Evolutionary conservation across 1,284 basidiomycete genomes (phyloP), one percentile per base, ranked within the genome.

Genomic region (Fistulina hepatica): DNA sequence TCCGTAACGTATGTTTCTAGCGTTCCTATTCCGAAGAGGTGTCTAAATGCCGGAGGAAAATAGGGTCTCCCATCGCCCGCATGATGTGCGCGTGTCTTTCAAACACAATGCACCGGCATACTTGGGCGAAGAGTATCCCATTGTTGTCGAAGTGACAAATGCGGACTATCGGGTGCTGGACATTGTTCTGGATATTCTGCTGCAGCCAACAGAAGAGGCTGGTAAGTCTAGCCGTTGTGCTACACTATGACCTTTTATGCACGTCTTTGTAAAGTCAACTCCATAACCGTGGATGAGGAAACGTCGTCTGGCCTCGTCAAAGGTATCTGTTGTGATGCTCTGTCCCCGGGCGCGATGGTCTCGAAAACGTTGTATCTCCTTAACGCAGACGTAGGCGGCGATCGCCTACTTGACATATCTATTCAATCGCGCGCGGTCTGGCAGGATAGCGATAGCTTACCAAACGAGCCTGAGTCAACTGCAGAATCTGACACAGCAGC

Each of bases 141-240:
- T 93, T 44, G 53, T 54, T 12, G 62, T 93, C 25, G 64, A 71
- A 26, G 65, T 91, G 10, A 69, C 60, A 5, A 91, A 88, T 51
- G 51, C 60, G 3, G 88, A 92, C 52, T 69, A 71, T 20, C 63
- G 73, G 13, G 66, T 73, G 15, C 56, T 93, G 15, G 71, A 80
- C 5, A 58, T 86, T n/a, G 56, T 67, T 3, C 60, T 89, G 6
- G 81, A 86, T 42, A 70, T 83, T 2, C 64, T 90, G 34, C 55
- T 93, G 23, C 85, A 90, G 42, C 85, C 88, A 3, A 72, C 75
- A 1, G 81, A 85, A 44, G 73, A 76, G 40, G 75, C 81, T 16
- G 69, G 85, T 85, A 45, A 27, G 74, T 61, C 13, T 22, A 39
- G 21, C 22, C 24, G 25, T 19, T 12, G 26, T 33, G 5, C 11